Evolutionary conservation across 306 rosid genomes (phyloP).

Genomic region (Glycine tomentella): DNA sequence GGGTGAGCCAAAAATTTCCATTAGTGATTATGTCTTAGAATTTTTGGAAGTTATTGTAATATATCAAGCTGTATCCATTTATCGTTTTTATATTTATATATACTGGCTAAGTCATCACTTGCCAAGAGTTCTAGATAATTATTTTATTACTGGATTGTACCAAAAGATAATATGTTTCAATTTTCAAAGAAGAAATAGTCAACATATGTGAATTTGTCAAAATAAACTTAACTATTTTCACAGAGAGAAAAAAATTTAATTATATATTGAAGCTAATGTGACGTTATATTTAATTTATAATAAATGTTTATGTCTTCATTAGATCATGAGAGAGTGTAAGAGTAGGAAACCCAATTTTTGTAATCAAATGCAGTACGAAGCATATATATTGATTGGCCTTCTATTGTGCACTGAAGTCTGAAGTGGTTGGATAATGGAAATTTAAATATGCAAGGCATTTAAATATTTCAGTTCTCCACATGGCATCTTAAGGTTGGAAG

Average conservation of each 20-base stretch:
- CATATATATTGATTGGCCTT: background rate
- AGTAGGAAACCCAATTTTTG: background rate
- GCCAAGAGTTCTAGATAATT: no score
- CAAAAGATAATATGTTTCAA: background rate
- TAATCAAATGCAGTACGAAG: constrained; percentile 10
- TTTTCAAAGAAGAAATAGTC: background rate
- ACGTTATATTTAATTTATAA: background rate
- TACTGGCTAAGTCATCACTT: no score
- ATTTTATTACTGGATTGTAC: background rate
- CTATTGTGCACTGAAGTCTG: background rate
- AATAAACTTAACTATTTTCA: no score
- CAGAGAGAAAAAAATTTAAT: background rate
- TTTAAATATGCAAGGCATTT: background rate
- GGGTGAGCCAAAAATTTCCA: background rate
- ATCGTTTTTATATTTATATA: no score
- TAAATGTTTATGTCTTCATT: background rate
- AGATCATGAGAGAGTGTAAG: no score
- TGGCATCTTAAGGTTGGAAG: constrained; percentile 20
- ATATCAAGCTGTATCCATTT: background rate
- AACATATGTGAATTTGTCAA: background rate
- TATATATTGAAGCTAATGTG: background rate
- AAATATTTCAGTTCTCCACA: constrained; percentile 7
- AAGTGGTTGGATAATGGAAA: constrained; percentile 14
- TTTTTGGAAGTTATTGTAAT: background rate
- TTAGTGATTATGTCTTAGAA: no score